Base-by-base conservation (phyloP, 2,329 filamentous ascomycete genomes). In the Xylariales sp. region DNA sequence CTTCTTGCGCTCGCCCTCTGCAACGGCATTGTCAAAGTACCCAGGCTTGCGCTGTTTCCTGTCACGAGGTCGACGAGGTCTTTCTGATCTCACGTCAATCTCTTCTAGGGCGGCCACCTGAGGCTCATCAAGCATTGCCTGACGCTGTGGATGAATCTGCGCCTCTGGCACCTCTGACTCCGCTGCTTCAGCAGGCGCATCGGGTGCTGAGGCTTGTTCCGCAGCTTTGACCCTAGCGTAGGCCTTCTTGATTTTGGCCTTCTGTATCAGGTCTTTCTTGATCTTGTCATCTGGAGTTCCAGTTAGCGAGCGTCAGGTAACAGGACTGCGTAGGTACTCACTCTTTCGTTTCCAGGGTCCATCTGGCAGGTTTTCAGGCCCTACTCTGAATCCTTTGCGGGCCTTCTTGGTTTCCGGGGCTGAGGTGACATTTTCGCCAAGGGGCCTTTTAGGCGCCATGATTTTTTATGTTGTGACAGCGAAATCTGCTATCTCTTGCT, bases 241-340 rank as follows among this genome's bases (percentile, higher is more conserved):
- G 31, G 86, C 79, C 64, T 95, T 95, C 66, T 91, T 93, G 48
- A 95, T 74, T 65, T 96, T 95, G 46, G 90, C 89, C 62, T 93
- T 94, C 63, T 89, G 80, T 55, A 97, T 96, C 42, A 95, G 70
- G 51, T 86, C 80, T 50, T 84, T 77, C 65, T 97, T 97, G 58
- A 95, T 93, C 64, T 91, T 91, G 63, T 87, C 81, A 44, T 86
- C 87, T 91, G 55, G n/a, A n/a, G n/a, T n/a, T n/a, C n/a, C n/a
- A 29, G 10, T 19, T 11, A 19, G 43, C 4, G 43, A 38, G 11
- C 16, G 15, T 14, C 8, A 16, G 21, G n/a, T n/a, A n/a, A n/a
- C n/a, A n/a, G n/a, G n/a, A n/a, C n/a, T n/a, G n/a, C n/a, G n/a
- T n/a, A n/a, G n/a, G n/a, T 32, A 52, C 60, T 43, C 53, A 76